Evolutionary conservation across 352 stramenopile genomes (phyloP), one percentile per base, ranked within the genome.

Genomic region (Globisporangium rhizosaccharum): DNA sequence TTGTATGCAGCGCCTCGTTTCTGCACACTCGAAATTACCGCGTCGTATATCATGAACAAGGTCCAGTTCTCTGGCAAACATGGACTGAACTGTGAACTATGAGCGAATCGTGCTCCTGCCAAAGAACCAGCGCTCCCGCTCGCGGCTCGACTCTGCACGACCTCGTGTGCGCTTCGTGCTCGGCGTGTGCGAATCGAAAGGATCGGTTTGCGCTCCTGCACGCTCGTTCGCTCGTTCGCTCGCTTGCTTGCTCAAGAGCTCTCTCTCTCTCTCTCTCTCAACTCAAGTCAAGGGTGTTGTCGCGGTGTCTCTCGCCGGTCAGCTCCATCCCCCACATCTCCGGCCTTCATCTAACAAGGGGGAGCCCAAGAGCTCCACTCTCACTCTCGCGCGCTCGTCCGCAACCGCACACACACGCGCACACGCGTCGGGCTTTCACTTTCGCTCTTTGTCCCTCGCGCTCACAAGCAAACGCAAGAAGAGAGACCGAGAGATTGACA

Each of bases 321-420:
- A n/a, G 8, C 28, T 59, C 53, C 42, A 57, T 57, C 28, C 53
- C 42, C 53, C 53, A 57, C 46, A 37, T 39, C 36, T 30, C 51
- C 51, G 46, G 53, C 50, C 53, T 59, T 59, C 53, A 52, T 59
- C 53, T 59, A 59, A 59, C 53, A 59, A 45, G 45, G 53, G 49
- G 53, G 53, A 58, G 41, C 17, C 33, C 7, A 39, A 1, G 6
- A 46, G 41, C 41, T 20, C 26, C 53, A 11, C 36, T 44, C 53
- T 33, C 53, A 51, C 37, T 57, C 41, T 8, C 36, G 26, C 53
- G n/a, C 53, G 53, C 53, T 59, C 53, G 53, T 59, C 20, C 42
- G 42, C 53, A 59, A n/a, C 18, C 33, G 26, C 6, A 41, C 2
- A 33, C 17, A 9, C n/a, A 14, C 28, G 11, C 15, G 8, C 25